These are phyloP conservation scores for Geotrichum reessii DNA, from an alignment of 1,139 yeast species.

Conservation along the genomic window DNA sequence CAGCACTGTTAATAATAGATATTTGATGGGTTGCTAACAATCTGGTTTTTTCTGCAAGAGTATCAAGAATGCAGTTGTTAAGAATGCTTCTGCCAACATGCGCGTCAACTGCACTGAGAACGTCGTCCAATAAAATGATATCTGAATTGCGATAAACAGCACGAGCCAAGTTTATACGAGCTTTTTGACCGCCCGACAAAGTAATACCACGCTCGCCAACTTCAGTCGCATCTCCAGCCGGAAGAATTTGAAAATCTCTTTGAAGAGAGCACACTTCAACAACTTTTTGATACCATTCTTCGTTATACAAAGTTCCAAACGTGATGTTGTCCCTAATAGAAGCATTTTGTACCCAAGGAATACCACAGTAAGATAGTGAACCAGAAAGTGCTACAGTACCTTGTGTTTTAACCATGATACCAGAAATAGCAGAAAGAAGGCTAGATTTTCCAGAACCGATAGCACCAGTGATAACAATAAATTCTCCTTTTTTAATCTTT, in stretches of 20 bases:
- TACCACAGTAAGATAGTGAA: conserved; percentile 40
- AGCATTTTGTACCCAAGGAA: conserved; percentile 83
- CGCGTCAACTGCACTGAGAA: conserved; percentile 86
- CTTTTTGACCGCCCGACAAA: conserved; percentile 89
- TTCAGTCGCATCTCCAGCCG: conserved; percentile 80
- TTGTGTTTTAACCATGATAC: conserved; percentile 47
- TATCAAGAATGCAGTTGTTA: conserved; percentile 59
- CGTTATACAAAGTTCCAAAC: conserved; percentile 59
- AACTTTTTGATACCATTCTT: conserved; percentile 49
- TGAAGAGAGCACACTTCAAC: conserved; percentile 60
- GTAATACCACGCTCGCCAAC: conserved; percentile 92
- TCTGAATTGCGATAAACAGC: conserved; percentile 69
- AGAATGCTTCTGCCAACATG: conserved; percentile 80
- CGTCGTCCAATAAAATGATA: conserved; percentile 73
- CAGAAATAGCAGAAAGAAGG: conserved; percentile 54
- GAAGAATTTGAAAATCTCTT: conserved; percentile 62
- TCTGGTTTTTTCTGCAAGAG: conserved; percentile 57
- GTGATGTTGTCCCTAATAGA: conserved; percentile 68
- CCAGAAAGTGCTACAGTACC: conserved; percentile 46
- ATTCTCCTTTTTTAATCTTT: conserved; percentile 49
- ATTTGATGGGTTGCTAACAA: conserved; percentile 82
- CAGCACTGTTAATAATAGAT: conserved; percentile 59
- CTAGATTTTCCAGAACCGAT: conserved; percentile 71
- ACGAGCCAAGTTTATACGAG: conserved; percentile 76
- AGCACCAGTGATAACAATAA: conserved; percentile 58